Conservation (phyloP, 169 alveolate genomes). For the Theileria parva region DNA sequence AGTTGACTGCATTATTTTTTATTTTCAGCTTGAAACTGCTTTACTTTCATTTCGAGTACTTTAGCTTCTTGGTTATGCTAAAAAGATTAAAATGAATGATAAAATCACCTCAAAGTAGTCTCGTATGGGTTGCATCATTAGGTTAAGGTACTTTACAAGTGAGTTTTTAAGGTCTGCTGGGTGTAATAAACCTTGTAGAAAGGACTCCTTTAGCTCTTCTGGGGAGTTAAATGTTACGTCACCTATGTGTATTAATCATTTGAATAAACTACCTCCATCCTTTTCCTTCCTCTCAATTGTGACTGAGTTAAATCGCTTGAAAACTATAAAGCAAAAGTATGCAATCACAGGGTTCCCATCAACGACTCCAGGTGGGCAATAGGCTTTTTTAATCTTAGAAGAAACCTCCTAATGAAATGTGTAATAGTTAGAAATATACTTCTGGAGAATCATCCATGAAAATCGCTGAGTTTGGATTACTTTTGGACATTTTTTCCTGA, state of each 20-base stretch:
- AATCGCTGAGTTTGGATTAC: conserved; percentile 94
- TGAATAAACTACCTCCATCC: conserved; percentile 82
- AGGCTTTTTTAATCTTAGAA: conserved; percentile 93
- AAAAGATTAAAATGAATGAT: background rate
- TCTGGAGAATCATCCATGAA: conserved; percentile 95
- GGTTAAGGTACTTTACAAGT: conserved; percentile 87
- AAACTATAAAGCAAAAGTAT: conserved; percentile 85
- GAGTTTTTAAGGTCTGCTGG: conserved; percentile 95
- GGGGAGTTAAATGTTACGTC: conserved; percentile 76
- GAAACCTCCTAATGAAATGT: conserved; percentile 80
- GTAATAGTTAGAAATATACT: conserved; percentile 24
- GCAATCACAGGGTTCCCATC: conserved; percentile 95
- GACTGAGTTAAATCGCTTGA: conserved; percentile 76
- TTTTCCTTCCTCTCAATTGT: conserved; percentile 75
- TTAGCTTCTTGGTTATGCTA: conserved; percentile 59
- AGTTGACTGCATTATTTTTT: conserved; percentile 10
- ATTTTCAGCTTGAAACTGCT: conserved; percentile 33
- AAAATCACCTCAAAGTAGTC: conserved; percentile 88
- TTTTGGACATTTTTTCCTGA: conserved; percentile 97
- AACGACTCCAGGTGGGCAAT: conserved; percentile 89
- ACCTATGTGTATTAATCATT: conserved; percentile 63
- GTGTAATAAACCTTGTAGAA: conserved; percentile 86
- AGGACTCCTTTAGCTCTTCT: conserved; percentile 88
- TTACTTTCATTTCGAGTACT: conserved; percentile 39
- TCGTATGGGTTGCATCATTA: conserved; percentile 94